Evolutionary conservation across 1,284 basidiomycete species (phyloP).

Genomic region (Peniophora sp.): DNA sequence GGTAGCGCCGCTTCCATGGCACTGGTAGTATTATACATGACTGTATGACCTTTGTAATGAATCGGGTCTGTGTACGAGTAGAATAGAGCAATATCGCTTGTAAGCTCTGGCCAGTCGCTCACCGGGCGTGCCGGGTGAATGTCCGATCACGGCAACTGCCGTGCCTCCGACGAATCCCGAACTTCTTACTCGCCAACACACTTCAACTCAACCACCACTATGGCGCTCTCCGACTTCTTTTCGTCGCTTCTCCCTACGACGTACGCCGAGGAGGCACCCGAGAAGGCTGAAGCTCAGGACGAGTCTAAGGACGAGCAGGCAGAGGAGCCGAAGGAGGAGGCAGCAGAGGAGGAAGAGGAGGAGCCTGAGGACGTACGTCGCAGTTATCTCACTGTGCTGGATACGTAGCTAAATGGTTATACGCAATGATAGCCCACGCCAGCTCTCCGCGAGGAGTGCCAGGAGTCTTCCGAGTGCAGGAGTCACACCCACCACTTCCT

Average conservation of each 20-base stretch:
- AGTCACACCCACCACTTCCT: constrained; percentile 78
- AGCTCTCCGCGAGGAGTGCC: constrained; percentile 68
- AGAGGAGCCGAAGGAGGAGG: constrained; percentile 33
- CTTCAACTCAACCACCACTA: background rate
- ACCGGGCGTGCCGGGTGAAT: no score
- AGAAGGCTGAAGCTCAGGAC: constrained; percentile 32
- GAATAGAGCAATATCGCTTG: no score
- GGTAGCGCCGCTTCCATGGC: constrained; percentile 19
- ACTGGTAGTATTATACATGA: background rate
- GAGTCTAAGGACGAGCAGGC: constrained; percentile 26
- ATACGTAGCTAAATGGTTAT: no score
- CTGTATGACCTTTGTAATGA: background rate
- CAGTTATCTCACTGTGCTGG: no score
- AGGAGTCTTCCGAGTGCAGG: constrained; percentile 60
- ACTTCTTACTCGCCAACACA: background rate
- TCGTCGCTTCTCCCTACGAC: constrained; percentile 52
- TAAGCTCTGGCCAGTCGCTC: no score
- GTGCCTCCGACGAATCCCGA: background rate
- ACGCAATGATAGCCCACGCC: constrained; percentile 46
- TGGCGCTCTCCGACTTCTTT: constrained; percentile 45
- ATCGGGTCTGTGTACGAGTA: background rate
- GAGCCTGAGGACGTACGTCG: constrained; percentile 78
- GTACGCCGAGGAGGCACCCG: constrained; percentile 55
- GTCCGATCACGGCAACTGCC: no score
- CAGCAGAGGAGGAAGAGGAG: constrained; percentile 42